A percentile compares a stretch with the other conserved stretches of the same genome.
Evolutionary conservation across 2,329 filamentous ascomycete species (phyloP).

Genomic region (Lachnellula occidentalis): DNA sequence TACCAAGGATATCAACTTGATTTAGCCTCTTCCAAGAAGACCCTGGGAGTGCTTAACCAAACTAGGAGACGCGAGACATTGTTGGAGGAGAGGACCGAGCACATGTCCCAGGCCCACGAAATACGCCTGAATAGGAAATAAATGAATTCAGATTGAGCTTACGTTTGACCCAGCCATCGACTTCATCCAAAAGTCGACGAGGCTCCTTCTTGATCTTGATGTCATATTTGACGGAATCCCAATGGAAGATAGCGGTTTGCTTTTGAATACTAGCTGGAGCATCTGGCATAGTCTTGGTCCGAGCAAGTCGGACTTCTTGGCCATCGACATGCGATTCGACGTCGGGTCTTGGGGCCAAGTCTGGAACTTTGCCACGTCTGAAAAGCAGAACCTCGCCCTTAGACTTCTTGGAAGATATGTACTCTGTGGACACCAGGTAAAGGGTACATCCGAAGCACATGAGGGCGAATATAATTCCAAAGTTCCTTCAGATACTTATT

Average conservation of each 20-base stretch:
- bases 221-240: conserved; percentile 47
- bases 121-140: too few relatives aligned
- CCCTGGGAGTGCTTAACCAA: too few relatives aligned
- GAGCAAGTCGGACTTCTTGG: conserved; percentile 36
- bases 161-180: conserved; percentile 87
- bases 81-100: too few relatives aligned
- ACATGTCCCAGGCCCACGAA: too few relatives aligned
- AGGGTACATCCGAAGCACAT: conserved; percentile 53
- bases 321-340: conserved; percentile 18
- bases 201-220: conserved; percentile 72
- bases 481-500: conserved; percentile 40
- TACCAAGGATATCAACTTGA: too few relatives aligned
- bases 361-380: conserved; percentile 55
- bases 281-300: conserved; percentile 15
- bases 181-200: conserved; percentile 73
- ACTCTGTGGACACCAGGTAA: conserved; percentile 62
- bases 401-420: conserved; percentile 58
- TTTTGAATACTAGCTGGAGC: conserved; percentile 27
- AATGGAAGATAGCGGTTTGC: conserved; percentile 50
- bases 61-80: too few relatives aligned
- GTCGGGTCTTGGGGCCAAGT: conserved; percentile 13
- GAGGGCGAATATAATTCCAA: conserved; percentile 64
- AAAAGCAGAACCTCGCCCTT: conserved; percentile 75
- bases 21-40: too few relatives aligned
- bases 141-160: too few relatives aligned